Evolutionary conservation across 2,329 filamentous ascomycete genomes (phyloP), one percentile per base, ranked within the genome.

Genomic region (Neurospora crassa): DNA sequence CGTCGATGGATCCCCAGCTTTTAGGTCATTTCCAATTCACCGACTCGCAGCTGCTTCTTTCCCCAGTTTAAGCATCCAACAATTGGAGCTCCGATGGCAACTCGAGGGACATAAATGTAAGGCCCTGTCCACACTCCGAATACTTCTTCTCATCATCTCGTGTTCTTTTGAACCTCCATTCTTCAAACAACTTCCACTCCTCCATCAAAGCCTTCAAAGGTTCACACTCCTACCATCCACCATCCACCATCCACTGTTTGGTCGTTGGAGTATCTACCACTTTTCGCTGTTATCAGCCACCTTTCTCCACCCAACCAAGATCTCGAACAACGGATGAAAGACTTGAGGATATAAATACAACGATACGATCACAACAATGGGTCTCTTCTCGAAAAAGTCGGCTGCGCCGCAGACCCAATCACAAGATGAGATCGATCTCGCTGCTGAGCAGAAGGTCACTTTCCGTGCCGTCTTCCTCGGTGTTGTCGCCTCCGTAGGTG

Each of bases 401-500:
- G 53, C 53, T 63, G 24, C 53, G 53, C 53, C 53, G 16, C 18
- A 29, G 16, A 18, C 14, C 3, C 24, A 63, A 63, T 18, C 53
- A 63, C 53, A 63, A 63, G 14, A 63, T 63, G 53, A 63, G 29
- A n/a, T 63, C 4, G 53, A 63, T 4, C 53, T 69, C 1, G 70
- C 42, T 40, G 71, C 70, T 16, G 74, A 74, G 68, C 73, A 76
- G 67, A 74, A 74, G 70, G 67, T 77, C 69, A 77, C 75, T 20
- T 42, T 72, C 37, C 40, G 74, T 18, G 76, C 76, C 47, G 78
- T 82, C 74, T 80, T 85, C 71, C 80, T 88, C 41, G 86, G 85
- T 41, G 75, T 81, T 3, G 82, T 87, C 45, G 85, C 86, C 72
- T 87, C 84, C 73, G 83, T 87, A 70, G 86, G 86, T 74, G 83